Evolutionary conservation across 345 rosid species (phyloP).

Genomic region (Syzygium grande): DNA sequence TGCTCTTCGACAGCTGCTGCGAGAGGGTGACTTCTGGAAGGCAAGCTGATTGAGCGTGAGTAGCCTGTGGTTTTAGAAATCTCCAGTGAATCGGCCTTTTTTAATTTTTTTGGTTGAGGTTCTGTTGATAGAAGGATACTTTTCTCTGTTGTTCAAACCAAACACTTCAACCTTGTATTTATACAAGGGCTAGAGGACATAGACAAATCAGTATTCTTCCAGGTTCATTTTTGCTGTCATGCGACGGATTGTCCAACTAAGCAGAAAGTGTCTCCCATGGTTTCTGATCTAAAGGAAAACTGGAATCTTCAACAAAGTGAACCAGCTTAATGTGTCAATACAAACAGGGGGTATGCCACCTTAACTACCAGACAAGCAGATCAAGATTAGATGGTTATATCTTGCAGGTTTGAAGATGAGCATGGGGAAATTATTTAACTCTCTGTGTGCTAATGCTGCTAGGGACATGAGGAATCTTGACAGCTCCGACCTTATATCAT

Average conservation of each 20-base stretch:
- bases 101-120: neutral
- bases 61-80: slow-evolving; percentile 6
- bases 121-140: neutral
- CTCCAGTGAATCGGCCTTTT: neutral
- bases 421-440: neutral
- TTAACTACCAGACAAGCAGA: neutral
- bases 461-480: neutral
- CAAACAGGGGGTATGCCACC: neutral
- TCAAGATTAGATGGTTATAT: neutral
- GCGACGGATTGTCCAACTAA: neutral
- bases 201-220: neutral
- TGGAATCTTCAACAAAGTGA: neutral
- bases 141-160: neutral
- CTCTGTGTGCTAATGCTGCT: neutral
- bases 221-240: neutral
- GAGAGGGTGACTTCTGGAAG: slow-evolving; percentile 20
- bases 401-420: neutral
- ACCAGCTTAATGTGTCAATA: neutral
- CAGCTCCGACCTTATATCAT: neutral
- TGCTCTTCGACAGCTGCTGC: neutral
- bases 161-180: neutral
- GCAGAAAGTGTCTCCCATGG: neutral
- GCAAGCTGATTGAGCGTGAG: slow-evolving; percentile 21
- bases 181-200: neutral
- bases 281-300: neutral